Evolutionary conservation across 805 yeast genomes (phyloP).

Genomic region (Millerozyma acaciae): DNA sequence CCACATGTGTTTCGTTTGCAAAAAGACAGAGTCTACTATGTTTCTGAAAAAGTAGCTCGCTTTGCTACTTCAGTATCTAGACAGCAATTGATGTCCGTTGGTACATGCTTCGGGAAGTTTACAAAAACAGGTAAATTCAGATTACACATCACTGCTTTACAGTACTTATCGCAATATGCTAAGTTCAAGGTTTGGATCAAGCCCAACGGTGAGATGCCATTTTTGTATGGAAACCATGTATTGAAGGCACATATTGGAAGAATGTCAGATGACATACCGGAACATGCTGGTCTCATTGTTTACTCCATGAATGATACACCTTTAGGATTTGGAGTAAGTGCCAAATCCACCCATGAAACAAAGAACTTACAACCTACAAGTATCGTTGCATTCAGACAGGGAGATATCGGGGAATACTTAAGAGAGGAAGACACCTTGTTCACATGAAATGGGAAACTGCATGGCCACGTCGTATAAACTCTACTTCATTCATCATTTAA

Average conservation of each 20-base stretch:
- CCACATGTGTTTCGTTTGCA: constrained; percentile 95
- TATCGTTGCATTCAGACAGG: constrained; percentile 93
- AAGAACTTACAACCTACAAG: constrained; percentile 88
- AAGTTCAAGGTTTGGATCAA: constrained; percentile 95
- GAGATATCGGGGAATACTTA: constrained; percentile 95
- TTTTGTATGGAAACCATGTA: constrained; percentile 92
- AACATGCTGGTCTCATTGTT: constrained; percentile 92
- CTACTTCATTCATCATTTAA: too few species aligned
- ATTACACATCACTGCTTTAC: constrained; percentile 87
- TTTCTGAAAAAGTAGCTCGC: constrained; percentile 74
- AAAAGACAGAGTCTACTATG: constrained; percentile 94
- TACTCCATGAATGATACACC: constrained; percentile 91
- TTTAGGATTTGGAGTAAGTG: constrained; percentile 91
- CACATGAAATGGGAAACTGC: constrained; percentile 42
- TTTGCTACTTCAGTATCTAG: constrained; percentile 90
- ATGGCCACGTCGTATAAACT: too few species aligned
- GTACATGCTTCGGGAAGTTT: constrained; percentile 92
- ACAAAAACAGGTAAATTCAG: constrained; percentile 97
- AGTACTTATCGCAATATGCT: constrained; percentile 80
- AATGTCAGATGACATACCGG: constrained; percentile 96
- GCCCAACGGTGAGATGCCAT: constrained; percentile 98
- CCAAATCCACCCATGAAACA: constrained; percentile 86
- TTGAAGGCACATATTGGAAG: constrained; percentile 95
- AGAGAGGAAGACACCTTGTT: constrained; percentile 97
- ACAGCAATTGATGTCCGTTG: constrained; percentile 85